These are phyloP conservation scores for Wickerhamiella lipophila DNA, from an alignment of 805 yeast species.

Conservation along the genomic window DNA sequence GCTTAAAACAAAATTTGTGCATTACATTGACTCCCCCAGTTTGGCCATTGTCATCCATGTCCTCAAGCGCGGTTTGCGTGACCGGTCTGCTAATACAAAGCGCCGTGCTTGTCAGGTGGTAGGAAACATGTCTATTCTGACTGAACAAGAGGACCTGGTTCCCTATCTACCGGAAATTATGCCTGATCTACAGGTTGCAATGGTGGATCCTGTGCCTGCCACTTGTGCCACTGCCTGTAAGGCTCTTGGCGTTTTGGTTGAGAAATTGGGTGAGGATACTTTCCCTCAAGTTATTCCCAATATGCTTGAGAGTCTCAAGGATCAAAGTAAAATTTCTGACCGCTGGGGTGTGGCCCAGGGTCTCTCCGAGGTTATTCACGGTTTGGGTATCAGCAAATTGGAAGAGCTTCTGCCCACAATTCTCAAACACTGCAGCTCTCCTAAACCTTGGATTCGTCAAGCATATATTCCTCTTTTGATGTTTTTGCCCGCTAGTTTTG, in stretches of 20 bases:
- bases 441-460: constrained; percentile 66
- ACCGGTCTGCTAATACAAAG: constrained; percentile 85
- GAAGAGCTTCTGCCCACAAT: constrained; percentile 81
- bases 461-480: constrained; percentile 84
- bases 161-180: constrained; percentile 74
- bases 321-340: constrained; percentile 72
- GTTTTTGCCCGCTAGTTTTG: constrained; percentile 83
- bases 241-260: constrained; percentile 92
- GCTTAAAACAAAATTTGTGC: constrained; percentile 85
- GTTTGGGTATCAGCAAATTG: constrained; percentile 74
- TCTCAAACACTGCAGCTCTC: constrained; percentile 52
- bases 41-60: constrained; percentile 90
- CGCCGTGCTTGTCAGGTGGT: constrained; percentile 94
- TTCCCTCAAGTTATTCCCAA: constrained; percentile 87
- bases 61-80: constrained; percentile 88
- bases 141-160: constrained; percentile 70
- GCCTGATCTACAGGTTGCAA: constrained; percentile 74
- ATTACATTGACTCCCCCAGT: constrained; percentile 96
- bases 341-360: constrained; percentile 97
- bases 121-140: constrained; percentile 95
- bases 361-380: constrained; percentile 82
- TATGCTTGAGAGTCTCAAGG: constrained; percentile 60
- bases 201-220: constrained; percentile 97
- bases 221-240: constrained; percentile 96
- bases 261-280: constrained; percentile 87